phyloP scores from a whole-genome alignment of 176 grass and related monocot genomes.

The Musa acuminata region DNA sequence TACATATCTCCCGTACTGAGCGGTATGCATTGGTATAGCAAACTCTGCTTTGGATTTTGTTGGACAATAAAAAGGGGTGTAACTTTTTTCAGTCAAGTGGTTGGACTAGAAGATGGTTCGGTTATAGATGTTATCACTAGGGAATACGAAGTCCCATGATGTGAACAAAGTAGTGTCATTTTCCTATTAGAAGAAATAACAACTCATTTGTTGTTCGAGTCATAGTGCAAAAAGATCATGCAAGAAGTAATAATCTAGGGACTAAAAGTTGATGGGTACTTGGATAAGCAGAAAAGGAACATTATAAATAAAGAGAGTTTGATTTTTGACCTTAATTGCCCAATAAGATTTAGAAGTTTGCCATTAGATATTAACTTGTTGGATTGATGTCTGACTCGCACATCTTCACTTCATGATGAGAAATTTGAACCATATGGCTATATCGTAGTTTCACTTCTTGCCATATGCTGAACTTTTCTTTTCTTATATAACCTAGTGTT shows the following conservation, averaged over 20 bases:
- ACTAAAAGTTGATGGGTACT: background rate
- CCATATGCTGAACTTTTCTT: background rate
- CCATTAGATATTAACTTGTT: background rate
- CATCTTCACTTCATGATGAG: background rate
- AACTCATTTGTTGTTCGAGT: too few relatives aligned
- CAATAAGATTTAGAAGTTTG: background rate
- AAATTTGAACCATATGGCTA: background rate
- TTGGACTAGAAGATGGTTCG: too few relatives aligned
- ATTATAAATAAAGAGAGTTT: background rate
- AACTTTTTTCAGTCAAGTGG: too few relatives aligned
- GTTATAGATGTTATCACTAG: too few relatives aligned
- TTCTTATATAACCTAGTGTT: constrained; percentile 11
- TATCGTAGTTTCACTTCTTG: background rate
- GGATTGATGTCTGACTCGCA: background rate
- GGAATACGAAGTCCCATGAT: too few relatives aligned
- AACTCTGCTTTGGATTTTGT: too few relatives aligned
- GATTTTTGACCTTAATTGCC: background rate
- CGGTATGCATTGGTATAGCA: too few relatives aligned
- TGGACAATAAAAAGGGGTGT: too few relatives aligned
- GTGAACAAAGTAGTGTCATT: too few relatives aligned
- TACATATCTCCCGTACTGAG: too few relatives aligned
- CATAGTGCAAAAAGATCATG: too few relatives aligned
- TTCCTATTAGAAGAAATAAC: too few relatives aligned
- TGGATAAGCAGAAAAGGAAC: background rate
- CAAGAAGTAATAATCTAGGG: background rate